Base-by-base conservation (phyloP, 352 stramenopile species). In the Thalassiosira livingstoniorum region DNA sequence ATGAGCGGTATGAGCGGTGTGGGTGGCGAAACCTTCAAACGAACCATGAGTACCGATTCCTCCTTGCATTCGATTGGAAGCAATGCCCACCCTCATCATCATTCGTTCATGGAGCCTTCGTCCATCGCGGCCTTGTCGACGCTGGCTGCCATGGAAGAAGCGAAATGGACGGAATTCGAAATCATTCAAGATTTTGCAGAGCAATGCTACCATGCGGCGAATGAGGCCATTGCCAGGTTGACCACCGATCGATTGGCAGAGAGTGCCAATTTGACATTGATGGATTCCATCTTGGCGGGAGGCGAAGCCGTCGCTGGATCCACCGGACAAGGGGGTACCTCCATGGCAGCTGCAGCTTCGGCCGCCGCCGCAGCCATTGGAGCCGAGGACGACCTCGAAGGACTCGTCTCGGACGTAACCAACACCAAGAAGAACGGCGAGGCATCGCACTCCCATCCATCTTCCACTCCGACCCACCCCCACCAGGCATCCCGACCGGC, bases 181-280 rank as follows among this genome's bases (percentile, higher is more conserved):
- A 85, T 64, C 1, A 75, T 88, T n/a, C 79, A 91, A 72, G 80
- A 86, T 29, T 90, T 94, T 79, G 83, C 80, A 25, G 74, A 81
- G 42, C 69, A 87, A 23, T 92, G 86, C 66, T 80, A 92, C 27
- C 70, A 87, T 31, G 64, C 47, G 35, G 60, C 89, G 1, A 88
- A 80, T 32, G 87, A 94, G 78, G 89, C 87, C 2, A 91, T 93
- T 51, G 80, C 90, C 57, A 54, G 80, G 45, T 69, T 95, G 15
- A 76, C 77, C 0, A 94, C 87, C 5, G 91, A 95, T 77, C 43
- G 67, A 78, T 75, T 95, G 4, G 80, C 91, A 11, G 71, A 87
- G 27, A 86, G 81, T 47, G 90, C 90, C 10, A 94, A 94, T 86
- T 75, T 92, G 35, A 84, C 82, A 11, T 64, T 84, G 53, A 34